Conservation (phyloP, 2,329 filamentous ascomycete genomes). For the Aspergillus sp. region DNA sequence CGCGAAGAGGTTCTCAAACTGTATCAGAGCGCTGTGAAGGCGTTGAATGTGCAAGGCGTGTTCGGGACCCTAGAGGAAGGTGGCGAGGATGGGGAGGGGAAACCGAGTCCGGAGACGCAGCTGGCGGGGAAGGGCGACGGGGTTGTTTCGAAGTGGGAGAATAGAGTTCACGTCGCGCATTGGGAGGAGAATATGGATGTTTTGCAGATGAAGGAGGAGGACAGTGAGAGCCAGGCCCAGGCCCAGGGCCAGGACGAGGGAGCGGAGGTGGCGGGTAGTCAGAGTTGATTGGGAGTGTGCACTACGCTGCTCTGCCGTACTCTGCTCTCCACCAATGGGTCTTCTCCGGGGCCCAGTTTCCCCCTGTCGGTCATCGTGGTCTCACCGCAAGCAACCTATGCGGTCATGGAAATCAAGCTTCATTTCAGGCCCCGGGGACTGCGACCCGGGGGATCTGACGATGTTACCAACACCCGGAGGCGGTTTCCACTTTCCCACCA, state of each 20-base stretch:
- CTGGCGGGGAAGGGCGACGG: slow-evolving; percentile 30
- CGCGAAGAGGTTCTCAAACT: slow-evolving; percentile 34
- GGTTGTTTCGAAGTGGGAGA: slow-evolving; percentile 33
- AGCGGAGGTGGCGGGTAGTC: not conserved
- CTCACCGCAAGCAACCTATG: not conserved
- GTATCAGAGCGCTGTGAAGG: slow-evolving; percentile 51
- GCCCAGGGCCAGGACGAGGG: slow-evolving; percentile 23
- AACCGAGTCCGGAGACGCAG: slow-evolving; percentile 24
- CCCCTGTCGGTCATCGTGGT: not conserved
- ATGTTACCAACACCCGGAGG: not conserved
- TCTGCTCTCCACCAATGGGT: not conserved
- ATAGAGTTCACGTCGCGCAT: slow-evolving; percentile 27
- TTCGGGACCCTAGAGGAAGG: slow-evolving; percentile 49
- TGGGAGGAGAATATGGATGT: slow-evolving; percentile 42
- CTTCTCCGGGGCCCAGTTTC: not conserved
- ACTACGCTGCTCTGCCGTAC: not conserved
- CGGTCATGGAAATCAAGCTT: not conserved
- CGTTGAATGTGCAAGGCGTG: slow-evolving; percentile 62
- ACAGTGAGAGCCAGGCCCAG: slow-evolving; percentile 29
- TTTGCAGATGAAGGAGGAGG: slow-evolving; percentile 33
- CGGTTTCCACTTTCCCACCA: not conserved
- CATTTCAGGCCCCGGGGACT: not conserved
- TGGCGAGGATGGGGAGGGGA: slow-evolving; percentile 17
- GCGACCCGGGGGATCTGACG: not conserved
- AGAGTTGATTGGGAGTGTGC: not conserved